These are phyloP conservation scores for Echria macrotheca DNA, from an alignment of 495 filamentous ascomycete genomes.

Conservation along the genomic window DNA sequence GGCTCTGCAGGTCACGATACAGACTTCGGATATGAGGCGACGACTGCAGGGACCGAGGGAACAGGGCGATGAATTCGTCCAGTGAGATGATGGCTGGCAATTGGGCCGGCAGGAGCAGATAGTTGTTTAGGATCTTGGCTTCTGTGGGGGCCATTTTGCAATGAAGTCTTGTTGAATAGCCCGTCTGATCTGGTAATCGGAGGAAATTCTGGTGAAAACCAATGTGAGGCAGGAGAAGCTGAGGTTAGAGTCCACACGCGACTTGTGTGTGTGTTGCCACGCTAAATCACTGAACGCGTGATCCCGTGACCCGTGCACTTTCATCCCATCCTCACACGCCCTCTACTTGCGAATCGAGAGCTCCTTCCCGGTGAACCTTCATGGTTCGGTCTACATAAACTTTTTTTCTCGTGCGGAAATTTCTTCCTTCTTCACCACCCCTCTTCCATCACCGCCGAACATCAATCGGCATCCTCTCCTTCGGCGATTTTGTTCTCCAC, in stretches of 20 bases:
- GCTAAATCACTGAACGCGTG: conserved; percentile 17
- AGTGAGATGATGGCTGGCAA: conserved; percentile 68
- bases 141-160: conserved; percentile 65
- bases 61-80: conserved; percentile 68
- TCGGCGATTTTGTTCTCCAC: no score
- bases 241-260: no score
- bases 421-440: no score
- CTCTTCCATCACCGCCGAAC: no score
- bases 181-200: background rate
- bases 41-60: conserved; percentile 61
- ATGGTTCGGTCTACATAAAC: background rate
- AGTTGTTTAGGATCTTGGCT: conserved; percentile 65
- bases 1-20: conserved; percentile 74
- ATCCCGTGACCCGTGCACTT: conserved; percentile 22
- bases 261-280: background rate
- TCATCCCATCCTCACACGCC: background rate
- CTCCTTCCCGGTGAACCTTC: background rate
- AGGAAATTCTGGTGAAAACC: background rate
- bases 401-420: background rate
- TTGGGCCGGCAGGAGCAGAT: conserved; percentile 69
- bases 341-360: background rate
- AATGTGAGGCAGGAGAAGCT: background rate
- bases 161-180: no score
- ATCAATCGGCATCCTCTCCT: no score
- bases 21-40: conserved; percentile 67